These are phyloP conservation scores for Papiliotrema flavescens DNA, from an alignment of 1,284 basidiomycete species.

Conservation along the genomic window DNA sequence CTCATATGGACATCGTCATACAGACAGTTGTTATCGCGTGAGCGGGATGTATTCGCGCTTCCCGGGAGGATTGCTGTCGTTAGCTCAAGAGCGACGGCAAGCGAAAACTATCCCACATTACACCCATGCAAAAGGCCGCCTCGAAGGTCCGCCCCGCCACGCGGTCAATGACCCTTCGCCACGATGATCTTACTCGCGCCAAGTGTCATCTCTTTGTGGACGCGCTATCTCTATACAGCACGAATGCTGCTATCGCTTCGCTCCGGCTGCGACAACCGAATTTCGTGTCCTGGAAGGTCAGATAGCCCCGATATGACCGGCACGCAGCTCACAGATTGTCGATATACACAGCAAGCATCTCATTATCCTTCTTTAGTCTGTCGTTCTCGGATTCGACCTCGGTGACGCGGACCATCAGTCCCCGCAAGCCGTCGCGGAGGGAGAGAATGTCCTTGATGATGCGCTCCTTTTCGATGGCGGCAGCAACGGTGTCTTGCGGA, in stretches of 20 bases:
- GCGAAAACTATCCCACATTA: too few species aligned
- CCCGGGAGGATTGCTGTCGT: too few species aligned
- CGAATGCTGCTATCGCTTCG: slow-evolving; percentile 23
- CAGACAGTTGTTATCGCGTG: too few species aligned
- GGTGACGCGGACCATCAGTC: slow-evolving; percentile 36
- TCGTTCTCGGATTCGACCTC: slow-evolving; percentile 45
- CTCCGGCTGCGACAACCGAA: slow-evolving; percentile 43
- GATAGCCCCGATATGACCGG: background rate
- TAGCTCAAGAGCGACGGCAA: too few species aligned
- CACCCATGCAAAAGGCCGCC: too few species aligned
- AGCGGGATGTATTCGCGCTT: too few species aligned
- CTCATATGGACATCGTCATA: too few species aligned
- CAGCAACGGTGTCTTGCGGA: slow-evolving; percentile 28
- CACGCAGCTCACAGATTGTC: slow-evolving; percentile 44
- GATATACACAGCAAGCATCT: slow-evolving; percentile 45
- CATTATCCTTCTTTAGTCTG: slow-evolving; percentile 42
- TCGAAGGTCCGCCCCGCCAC: too few species aligned
- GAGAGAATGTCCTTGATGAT: slow-evolving; percentile 42
- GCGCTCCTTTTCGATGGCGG: slow-evolving; percentile 39
- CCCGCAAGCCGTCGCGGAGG: slow-evolving; percentile 41
- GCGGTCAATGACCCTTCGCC: too few species aligned
- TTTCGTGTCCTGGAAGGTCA: slow-evolving; percentile 37
- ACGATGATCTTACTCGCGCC: too few species aligned
- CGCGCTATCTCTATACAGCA: too few species aligned
- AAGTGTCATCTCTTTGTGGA: too few species aligned